phyloP scores from a whole-genome alignment of 2,329 filamentous ascomycete species.

The Rhynchosporium graminicola region DNA sequence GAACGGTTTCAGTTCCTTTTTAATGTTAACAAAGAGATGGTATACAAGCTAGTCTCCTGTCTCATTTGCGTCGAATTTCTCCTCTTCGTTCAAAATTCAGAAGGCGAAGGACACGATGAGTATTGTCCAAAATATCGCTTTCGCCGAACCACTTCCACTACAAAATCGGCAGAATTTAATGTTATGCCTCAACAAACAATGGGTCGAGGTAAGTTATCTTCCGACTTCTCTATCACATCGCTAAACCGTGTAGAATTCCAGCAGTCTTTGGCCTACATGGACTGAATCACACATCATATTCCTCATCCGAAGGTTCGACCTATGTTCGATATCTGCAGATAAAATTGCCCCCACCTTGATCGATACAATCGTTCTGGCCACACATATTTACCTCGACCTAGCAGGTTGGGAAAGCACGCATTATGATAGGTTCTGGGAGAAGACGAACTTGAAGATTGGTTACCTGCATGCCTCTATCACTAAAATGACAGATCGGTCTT shows the following conservation, averaged over 20 bases:
- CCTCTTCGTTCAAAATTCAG: not conserved
- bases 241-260: not conserved
- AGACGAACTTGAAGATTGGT: not conserved
- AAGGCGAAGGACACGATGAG: not conserved
- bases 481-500: not conserved
- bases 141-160: not conserved
- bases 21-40: too few relatives aligned
- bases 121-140: not conserved
- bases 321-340: not conserved
- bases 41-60: not conserved
- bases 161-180: not conserved
- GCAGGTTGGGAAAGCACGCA: not conserved
- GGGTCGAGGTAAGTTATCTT: not conserved
- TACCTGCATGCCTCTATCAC: not conserved
- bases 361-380: not conserved
- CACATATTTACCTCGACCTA: not conserved
- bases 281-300: not conserved
- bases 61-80: not conserved
- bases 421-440: constrained; percentile 6
- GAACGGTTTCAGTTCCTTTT: too few relatives aligned
- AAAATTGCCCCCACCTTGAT: not conserved
- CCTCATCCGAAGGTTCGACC: not conserved
- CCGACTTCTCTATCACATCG: not conserved
- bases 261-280: not conserved
- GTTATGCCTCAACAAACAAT: not conserved